Percentiles rank a stretch among this genome's conserved stretches.
phyloP scores from a whole-genome alignment of 1,139 yeast species.

The Debaryomycetaceae sp. region DNA sequence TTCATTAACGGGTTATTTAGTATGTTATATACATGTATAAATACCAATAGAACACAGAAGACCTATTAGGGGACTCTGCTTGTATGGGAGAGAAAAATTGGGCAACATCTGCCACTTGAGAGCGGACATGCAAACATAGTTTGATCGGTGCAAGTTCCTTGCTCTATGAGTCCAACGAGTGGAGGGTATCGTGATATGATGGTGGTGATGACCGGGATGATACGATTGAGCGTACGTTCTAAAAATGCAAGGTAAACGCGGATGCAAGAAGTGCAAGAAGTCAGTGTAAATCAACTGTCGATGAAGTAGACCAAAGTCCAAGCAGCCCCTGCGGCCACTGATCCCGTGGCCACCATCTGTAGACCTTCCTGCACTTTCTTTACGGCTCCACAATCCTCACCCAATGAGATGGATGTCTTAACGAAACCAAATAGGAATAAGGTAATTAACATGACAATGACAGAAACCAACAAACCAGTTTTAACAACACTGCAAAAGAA shows the following conservation, averaged over 20 bases:
- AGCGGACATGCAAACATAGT: neutral
- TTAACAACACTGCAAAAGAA: conserved; percentile 72
- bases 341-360: conserved; percentile 92
- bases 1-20: neutral
- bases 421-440: conserved; percentile 82
- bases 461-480: conserved; percentile 72
- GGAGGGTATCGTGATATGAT: neutral
- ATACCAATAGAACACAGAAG: neutral
- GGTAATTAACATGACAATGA: conserved; percentile 79
- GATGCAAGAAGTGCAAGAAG: neutral
- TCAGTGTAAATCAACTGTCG: conserved; percentile 31
- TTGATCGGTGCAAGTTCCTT: neutral
- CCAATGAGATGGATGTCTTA: conserved; percentile 82
- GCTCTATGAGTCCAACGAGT: neutral
- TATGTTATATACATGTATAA: neutral
- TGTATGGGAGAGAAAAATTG: too few species aligned
- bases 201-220: neutral
- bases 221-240: neutral
- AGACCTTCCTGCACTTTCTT: conserved; percentile 75
- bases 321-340: conserved; percentile 95
- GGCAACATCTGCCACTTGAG: too few species aligned
- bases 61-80: neutral
- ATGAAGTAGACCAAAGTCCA: conserved; percentile 86
- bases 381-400: conserved; percentile 61
- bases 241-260: neutral